Percentiles rank a stretch among this genome's conserved stretches.
Conservation (phyloP, 1,284 basidiomycete species). For the Apiotrichum gamsii region DNA sequence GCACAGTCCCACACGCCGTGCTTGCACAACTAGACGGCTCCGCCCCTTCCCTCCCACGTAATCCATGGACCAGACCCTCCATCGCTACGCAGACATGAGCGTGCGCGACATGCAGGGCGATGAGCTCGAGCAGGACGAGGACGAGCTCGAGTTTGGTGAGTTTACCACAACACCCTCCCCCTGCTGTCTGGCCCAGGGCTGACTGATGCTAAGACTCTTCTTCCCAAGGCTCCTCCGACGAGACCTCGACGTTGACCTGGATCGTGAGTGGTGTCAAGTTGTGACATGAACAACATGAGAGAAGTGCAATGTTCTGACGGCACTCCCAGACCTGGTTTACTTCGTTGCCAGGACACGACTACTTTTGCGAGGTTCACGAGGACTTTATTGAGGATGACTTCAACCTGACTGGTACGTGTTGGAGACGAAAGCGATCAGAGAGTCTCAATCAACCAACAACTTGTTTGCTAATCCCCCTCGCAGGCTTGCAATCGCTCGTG, state of each 20-base stretch:
- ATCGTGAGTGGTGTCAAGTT: slow-evolving; percentile 44
- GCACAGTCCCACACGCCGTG: too few species aligned
- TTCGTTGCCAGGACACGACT: slow-evolving; percentile 95
- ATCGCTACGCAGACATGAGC: slow-evolving; percentile 6
- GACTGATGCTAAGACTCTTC: slow-evolving; percentile 36
- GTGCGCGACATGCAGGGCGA: slow-evolving; percentile 28
- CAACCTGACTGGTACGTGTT: slow-evolving; percentile 69
- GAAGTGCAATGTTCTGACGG: too few species aligned
- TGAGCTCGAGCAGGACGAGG: slow-evolving; percentile 34
- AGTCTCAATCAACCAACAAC: too few species aligned
- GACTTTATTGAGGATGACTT: slow-evolving; percentile 99
- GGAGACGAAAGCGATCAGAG: too few species aligned
- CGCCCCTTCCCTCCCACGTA: too few species aligned
- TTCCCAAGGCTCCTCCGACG: slow-evolving; percentile 44
- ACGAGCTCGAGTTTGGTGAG: slow-evolving; percentile 40
- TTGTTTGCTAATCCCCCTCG: neutral
- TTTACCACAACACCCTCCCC: neutral
- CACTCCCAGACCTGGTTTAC: slow-evolving; percentile 84
- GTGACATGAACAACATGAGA: too few species aligned
- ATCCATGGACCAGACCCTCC: slow-evolving; percentile 8
- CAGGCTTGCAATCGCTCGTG: slow-evolving; percentile 84
- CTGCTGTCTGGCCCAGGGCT: neutral
- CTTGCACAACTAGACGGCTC: too few species aligned
- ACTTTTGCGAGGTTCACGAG: slow-evolving; percentile 94
- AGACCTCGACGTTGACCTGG: slow-evolving; percentile 48